Conservation (phyloP, 768 basidiomycete genomes). For the Pleurotus salmoneostramineus region DNA sequence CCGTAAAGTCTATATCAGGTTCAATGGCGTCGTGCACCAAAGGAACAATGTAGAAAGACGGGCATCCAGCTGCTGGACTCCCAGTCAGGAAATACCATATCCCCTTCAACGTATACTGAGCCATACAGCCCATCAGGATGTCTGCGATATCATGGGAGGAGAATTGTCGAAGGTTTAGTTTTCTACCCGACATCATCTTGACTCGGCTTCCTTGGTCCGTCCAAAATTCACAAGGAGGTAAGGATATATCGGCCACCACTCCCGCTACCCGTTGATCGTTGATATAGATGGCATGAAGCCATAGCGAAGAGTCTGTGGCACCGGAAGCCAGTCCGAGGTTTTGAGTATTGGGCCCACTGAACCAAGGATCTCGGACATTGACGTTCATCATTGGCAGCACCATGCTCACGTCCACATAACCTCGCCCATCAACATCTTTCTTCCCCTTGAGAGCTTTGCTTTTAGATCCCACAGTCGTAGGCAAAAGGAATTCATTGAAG, state of each 20-base stretch:
- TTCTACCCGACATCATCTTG: constrained; percentile 23
- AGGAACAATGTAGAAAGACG: constrained; percentile 67
- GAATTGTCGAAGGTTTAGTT: constrained; percentile 36
- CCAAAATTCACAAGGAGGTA: constrained; percentile 45
- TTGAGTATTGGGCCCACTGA: constrained; percentile 28
- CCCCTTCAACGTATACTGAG: constrained; percentile 60
- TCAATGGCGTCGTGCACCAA: constrained; percentile 34
- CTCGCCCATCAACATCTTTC: constrained; percentile 52
- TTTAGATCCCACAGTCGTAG: constrained; percentile 40
- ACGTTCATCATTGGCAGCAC: constrained; percentile 58
- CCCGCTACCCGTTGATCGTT: constrained; percentile 50
- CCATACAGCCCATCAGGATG: constrained; percentile 50
- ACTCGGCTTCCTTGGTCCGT: constrained; percentile 31
- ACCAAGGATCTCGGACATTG: constrained; percentile 65
- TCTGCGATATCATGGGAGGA: constrained; percentile 17
- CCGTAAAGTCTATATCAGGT: constrained; percentile 51
- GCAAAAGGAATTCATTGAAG: constrained; percentile 80
- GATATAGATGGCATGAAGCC: constrained; percentile 59
- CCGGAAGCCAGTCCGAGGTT: not conserved
- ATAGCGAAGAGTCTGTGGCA: constrained; percentile 31
- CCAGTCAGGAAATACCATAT: constrained; percentile 63
- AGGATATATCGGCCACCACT: constrained; percentile 60
- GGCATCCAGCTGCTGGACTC: constrained; percentile 44
- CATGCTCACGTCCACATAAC: constrained; percentile 35
- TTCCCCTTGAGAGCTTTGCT: constrained; percentile 30